Base-by-base conservation (phyloP, 805 yeast genomes). In the Hanseniaspora clermontiae region DNA sequence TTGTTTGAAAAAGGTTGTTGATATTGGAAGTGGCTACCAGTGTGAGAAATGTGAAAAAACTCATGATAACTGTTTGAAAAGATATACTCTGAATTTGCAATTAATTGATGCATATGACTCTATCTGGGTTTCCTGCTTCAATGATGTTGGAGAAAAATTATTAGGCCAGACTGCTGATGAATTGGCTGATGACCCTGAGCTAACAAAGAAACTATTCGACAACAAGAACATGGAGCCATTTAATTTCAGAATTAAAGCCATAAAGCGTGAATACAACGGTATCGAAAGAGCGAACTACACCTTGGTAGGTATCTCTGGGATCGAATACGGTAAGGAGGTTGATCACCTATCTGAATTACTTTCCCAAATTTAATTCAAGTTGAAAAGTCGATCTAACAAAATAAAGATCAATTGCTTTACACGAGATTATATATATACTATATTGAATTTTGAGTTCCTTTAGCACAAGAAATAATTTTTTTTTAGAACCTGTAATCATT, bases 21-120 rank as follows among this genome's bases (percentile, higher is more conserved):
- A 87, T 64, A 82, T 78, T 56, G 74, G 79, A 36, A 83, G 80
- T 64, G 87, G 84, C 14, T 74, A 82, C 17, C 90, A 95, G 68
- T 93, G 98, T 74, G 97, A 90, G 67, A 84, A 84, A 68, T 90
- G 97, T 76, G 83, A 87, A 63, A 73, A 78, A 57, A 78, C 78
- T 60, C 83, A 79, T 65, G 74, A 77, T 2, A 76, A 74, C 49
- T 97, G 97, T 19, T 72, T 76, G 50, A 82, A 86, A 72, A 79
- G 97, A 68, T 93, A 86, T 63, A 81, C 89, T 54, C 68, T 91
- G 62, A 82, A 84, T n/a, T 68, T 81, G 48, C 79, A 87, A 3
- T 77, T 89, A n/a, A 76, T 82, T 64, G 98, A 93, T 68, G 74
- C 75, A 61, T 77, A 95, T 5, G 95, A 90, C 20, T 89, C 85